Evolutionary conservation across 805 yeast species (phyloP).

Genomic region (Kluyveromyces aestuarii): DNA sequence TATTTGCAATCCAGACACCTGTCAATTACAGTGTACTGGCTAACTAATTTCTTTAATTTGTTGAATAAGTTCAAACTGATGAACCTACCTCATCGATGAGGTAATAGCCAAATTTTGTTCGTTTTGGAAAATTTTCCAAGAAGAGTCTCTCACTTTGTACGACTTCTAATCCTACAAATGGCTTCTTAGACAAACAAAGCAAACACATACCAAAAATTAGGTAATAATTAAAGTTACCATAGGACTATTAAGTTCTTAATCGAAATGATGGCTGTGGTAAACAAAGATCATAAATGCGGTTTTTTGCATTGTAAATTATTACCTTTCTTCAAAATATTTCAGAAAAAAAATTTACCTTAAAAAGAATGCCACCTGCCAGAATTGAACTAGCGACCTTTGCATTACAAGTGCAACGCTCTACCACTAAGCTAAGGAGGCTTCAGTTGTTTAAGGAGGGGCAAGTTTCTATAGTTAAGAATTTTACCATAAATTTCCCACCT

Average conservation of each 20-base stretch:
- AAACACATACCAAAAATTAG: background rate
- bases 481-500: too few species aligned
- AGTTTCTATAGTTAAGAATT: too few species aligned
- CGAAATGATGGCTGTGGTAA: too few species aligned
- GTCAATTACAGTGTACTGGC: background rate
- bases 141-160: slow-evolving; percentile 7
- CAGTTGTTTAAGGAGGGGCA: background rate
- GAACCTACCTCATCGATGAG: background rate
- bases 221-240: too few species aligned
- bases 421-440: slow-evolving; percentile 97
- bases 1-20: background rate
- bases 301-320: background rate
- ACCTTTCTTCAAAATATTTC: background rate
- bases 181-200: too few species aligned
- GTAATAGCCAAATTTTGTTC: background rate
- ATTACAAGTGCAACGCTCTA: slow-evolving; percentile 99
- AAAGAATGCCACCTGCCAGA: slow-evolving; percentile 68
- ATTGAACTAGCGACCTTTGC: slow-evolving; percentile 95
- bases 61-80: too few species aligned
- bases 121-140: background rate
- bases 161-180: background rate
- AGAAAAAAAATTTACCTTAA: slow-evolving; percentile 6
- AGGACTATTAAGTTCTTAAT: background rate
- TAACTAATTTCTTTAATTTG: background rate
- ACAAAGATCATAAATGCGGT: background rate